Evolutionary conservation across 805 yeast species (phyloP), one percentile per base, ranked within the genome.

Genomic region (Wickerhamomyces queroliae): DNA sequence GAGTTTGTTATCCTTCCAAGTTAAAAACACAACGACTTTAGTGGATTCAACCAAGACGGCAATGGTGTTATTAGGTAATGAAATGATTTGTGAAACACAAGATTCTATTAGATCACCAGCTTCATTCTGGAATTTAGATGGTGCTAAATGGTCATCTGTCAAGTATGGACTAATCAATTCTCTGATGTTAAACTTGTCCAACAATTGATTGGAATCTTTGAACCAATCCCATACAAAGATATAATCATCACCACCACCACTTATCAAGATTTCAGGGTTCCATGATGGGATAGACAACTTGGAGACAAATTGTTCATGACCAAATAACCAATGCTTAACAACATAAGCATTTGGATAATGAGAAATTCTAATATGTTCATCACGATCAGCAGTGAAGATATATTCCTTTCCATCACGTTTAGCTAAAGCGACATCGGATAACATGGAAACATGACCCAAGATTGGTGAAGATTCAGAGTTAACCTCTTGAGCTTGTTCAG

Each of bases 401-500:
- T 62, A 83, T 33, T 59, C 64, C 43, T 74, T 72, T 8, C 69
- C 73, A 7, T 67, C 61, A 33, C 62, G 57, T 3, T 52, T 50
- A 11, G 71, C 67, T 21, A 79, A 64, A 22, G 70, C 54, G 2
- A 90, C 72, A 46, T 80, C 88, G n/a, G 95, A 84, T 44, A 93
- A 72, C 96, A 93, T 88, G 3, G 97, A 90, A 5, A 93, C 98
- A 62, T 93, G 99, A 7, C 99, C 99, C 39, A 91, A 64, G 7
- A 91, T 70, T 3, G 97, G 97, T 28, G 67, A 72, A 33, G 76
- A 58, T 34, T 72, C 75, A 4, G 70, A 69, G 23, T 52, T 50
- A n/a, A 53, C 50, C 36, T 58, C 61, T 2, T 64, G 58, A 1
- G 71, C 51, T 1, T 52, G 62, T 4, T 59, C 50, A 12, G 58